Conservation (phyloP, 2,329 filamentous ascomycete genomes). For the Colletotrichum cordylinicola region DNA sequence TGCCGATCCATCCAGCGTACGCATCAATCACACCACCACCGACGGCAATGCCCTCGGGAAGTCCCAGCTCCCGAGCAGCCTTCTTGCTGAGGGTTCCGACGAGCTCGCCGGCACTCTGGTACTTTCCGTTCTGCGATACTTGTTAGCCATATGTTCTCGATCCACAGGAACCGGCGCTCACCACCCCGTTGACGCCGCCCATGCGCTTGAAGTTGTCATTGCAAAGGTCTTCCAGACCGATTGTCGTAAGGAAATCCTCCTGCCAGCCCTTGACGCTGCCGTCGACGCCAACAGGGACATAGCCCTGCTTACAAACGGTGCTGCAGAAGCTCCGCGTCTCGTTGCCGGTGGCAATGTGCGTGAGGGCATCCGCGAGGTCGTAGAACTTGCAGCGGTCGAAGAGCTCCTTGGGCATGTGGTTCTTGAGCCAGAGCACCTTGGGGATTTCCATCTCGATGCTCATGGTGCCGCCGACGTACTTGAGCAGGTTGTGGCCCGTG, state of each 20-base stretch:
- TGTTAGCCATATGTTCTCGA: slow-evolving; percentile 13
- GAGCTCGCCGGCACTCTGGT: slow-evolving; percentile 89
- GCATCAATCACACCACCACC: slow-evolving; percentile 98
- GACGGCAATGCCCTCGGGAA: slow-evolving; percentile 87
- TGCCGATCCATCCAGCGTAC: slow-evolving; percentile 98
- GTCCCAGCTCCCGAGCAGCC: slow-evolving; percentile 81
- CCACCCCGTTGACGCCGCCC: slow-evolving; percentile 93
- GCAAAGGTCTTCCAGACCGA: slow-evolving; percentile 84
- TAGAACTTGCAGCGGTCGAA: slow-evolving; percentile 97
- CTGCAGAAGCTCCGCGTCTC: slow-evolving; percentile 95
- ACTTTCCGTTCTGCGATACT: slow-evolving; percentile 78
- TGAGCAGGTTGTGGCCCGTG: slow-evolving; percentile 88
- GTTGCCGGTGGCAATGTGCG: slow-evolving; percentile 90
- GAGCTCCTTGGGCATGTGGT: slow-evolving; percentile 91
- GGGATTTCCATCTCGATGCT: slow-evolving; percentile 99
- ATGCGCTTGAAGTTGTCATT: slow-evolving; percentile 91
- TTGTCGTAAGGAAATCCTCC: slow-evolving; percentile 86
- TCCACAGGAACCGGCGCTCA: slow-evolving; percentile 63
- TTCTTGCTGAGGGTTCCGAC: slow-evolving; percentile 86
- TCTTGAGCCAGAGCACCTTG: slow-evolving; percentile 98
- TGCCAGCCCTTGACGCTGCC: slow-evolving; percentile 99
- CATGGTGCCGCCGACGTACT: slow-evolving; percentile 98
- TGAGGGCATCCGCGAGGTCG: slow-evolving; percentile 90
- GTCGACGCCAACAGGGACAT: slow-evolving; percentile 94
- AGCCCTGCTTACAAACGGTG: slow-evolving; percentile 96